Conservation (phyloP, 108 stramenopile species). For the Fragilariopsis cylindrus region DNA sequence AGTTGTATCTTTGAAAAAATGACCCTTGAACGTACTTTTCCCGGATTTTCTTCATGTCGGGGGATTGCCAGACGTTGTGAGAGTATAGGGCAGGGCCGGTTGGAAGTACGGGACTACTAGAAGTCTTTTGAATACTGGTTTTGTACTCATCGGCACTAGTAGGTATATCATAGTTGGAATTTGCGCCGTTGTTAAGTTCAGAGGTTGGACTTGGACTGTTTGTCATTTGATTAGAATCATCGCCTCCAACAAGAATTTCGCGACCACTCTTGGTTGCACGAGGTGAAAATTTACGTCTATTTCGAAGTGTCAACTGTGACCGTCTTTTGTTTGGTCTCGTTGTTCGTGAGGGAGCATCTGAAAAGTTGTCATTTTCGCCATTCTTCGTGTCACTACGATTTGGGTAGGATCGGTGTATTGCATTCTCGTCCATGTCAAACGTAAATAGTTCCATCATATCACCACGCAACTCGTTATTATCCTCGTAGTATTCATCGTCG, state of each 20-base stretch:
- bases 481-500: constrained; percentile 39
- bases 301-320: too few relatives aligned
- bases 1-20: constrained; percentile 56
- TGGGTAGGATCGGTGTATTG: constrained; percentile 34
- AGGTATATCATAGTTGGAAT: too few relatives aligned
- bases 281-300: too few relatives aligned
- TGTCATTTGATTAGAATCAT: too few relatives aligned
- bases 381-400: background rate
- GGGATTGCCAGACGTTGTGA: constrained; percentile 51
- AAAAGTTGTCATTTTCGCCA: constrained; percentile 2
- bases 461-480: constrained; percentile 34
- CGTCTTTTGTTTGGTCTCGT: background rate
- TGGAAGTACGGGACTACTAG: constrained; percentile 54
- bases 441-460: constrained; percentile 69
- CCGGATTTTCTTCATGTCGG: constrained; percentile 66
- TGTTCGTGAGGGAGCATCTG: constrained; percentile 18
- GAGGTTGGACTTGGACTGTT: too few relatives aligned
- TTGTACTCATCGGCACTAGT: constrained; percentile 1
- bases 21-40: constrained; percentile 53
- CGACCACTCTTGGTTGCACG: too few relatives aligned
- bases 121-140: background rate
- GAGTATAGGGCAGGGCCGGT: constrained; percentile 50
- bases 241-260: too few relatives aligned
- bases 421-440: constrained; percentile 74
- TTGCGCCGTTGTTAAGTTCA: too few relatives aligned